These are phyloP conservation scores for Fusarium sp. DNA, from an alignment of 2,329 filamentous ascomycete species.

Conservation along the genomic window DNA sequence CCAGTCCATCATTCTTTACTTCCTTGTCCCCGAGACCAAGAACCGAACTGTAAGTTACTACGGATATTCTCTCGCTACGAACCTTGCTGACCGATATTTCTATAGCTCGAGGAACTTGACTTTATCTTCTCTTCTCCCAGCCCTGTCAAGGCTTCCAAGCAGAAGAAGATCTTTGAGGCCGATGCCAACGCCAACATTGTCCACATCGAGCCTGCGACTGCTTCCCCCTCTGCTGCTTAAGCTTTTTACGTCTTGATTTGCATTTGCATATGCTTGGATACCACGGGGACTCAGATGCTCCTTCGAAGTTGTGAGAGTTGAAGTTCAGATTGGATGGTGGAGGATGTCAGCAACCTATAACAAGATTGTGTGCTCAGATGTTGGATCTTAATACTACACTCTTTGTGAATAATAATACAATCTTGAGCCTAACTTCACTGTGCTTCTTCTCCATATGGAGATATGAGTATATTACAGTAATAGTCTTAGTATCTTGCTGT, in stretches of 20 bases:
- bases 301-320: background rate
- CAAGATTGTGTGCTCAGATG: background rate
- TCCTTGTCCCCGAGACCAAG: conserved; percentile 64
- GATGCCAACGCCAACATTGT: conserved; percentile 36
- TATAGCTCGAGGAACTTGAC: conserved; percentile 44
- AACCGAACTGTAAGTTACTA: conserved; percentile 54
- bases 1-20: conserved; percentile 58
- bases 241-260: fast-evolving
- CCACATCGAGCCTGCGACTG: conserved; percentile 29
- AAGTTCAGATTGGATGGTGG: conserved; percentile 3
- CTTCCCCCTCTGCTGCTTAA: conserved; percentile 6
- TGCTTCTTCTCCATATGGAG: no score
- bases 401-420: background rate
- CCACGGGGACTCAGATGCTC: no score
- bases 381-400: conserved; percentile 23
- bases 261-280: background rate
- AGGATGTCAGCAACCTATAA: background rate
- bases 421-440: background rate
- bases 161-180: conserved; percentile 40
- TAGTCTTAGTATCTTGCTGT: no score
- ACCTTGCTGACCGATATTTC: background rate
- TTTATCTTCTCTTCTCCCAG: conserved; percentile 38
- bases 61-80: fast-evolving
- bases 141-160: conserved; percentile 38
- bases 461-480: no score